Conservation (phyloP, 352 stramenopile species). For the Peronosclerospora sorghi region DNA sequence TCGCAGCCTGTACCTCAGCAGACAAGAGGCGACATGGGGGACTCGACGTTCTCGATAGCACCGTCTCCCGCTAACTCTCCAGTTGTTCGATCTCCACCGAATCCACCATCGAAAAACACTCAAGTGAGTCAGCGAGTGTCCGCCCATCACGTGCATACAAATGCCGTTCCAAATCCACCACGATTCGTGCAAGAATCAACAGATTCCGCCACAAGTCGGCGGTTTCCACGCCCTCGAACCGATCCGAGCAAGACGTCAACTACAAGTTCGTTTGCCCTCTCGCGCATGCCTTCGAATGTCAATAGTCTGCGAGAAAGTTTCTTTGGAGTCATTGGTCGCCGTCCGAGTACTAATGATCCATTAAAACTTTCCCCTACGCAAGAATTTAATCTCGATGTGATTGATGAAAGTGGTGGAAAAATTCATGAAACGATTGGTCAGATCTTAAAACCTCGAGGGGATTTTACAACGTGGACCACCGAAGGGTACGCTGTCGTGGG, state of each 20-base stretch:
- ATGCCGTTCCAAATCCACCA: background rate
- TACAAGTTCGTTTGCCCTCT: slow-evolving; percentile 28
- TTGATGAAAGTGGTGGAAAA: slow-evolving; percentile 59
- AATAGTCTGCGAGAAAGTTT: slow-evolving; percentile 46
- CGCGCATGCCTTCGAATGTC: slow-evolving; percentile 31
- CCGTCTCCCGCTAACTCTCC: slow-evolving; percentile 12
- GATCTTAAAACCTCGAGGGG: slow-evolving; percentile 37
- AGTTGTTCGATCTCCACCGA: background rate
- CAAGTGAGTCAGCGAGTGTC: slow-evolving; percentile 12
- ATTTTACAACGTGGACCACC: slow-evolving; percentile 35
- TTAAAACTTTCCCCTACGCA: slow-evolving; percentile 51
- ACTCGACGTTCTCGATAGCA: slow-evolving; percentile 6
- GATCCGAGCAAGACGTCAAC: slow-evolving; percentile 28
- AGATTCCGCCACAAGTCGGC: slow-evolving; percentile 14
- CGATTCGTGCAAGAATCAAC: slow-evolving; percentile 8
- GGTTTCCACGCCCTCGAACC: slow-evolving; percentile 19
- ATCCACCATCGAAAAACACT: background rate
- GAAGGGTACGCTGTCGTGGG: slow-evolving; percentile 34
- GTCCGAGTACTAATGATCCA: slow-evolving; percentile 24
- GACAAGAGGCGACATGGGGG: slow-evolving; percentile 2
- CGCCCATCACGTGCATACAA: slow-evolving; percentile 12
- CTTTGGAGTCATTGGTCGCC: slow-evolving; percentile 30
- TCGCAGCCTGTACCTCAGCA: slow-evolving; percentile 4
- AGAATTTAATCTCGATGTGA: slow-evolving; percentile 67
- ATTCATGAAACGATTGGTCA: slow-evolving; percentile 48